A percentile compares a stretch with the other conserved stretches of the same genome.
Conservation (phyloP, 148 eudicot species). For the Rhododendron kiyosumense region DNA sequence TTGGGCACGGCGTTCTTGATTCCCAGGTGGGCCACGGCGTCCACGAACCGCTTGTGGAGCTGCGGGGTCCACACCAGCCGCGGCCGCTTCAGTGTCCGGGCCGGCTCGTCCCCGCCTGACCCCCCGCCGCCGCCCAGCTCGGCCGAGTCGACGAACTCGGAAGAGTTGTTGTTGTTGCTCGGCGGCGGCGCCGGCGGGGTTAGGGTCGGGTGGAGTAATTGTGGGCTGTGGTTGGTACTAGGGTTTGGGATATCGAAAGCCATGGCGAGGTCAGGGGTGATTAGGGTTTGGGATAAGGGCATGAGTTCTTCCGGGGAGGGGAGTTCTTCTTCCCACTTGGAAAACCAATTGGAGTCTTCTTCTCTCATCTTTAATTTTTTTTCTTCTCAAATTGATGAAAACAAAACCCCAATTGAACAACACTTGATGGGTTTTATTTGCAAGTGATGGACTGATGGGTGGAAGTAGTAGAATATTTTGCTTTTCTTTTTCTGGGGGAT, state of each 20-base stretch:
- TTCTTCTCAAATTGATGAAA: neutral
- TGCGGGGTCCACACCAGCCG: slow-evolving; percentile 84
- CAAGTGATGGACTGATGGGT: neutral
- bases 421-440: neutral
- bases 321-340: slow-evolving; percentile 80
- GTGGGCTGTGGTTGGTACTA: neutral
- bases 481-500: neutral
- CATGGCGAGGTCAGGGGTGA: slow-evolving; percentile 76
- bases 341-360: slow-evolving; percentile 79
- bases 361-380: slow-evolving; percentile 46
- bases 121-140: slow-evolving; percentile 61
- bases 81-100: slow-evolving; percentile 66
- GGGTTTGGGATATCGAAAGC: slow-evolving; percentile 68
- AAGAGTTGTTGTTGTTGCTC: slow-evolving; percentile 15
- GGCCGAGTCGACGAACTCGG: slow-evolving; percentile 45
- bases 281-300: slow-evolving; percentile 81
- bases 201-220: neutral
- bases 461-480: neutral
- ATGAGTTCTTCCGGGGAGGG: slow-evolving; percentile 80
- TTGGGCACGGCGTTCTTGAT: slow-evolving; percentile 81
- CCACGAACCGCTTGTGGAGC: slow-evolving; percentile 75
- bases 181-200: slow-evolving; percentile 15
- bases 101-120: slow-evolving; percentile 46
- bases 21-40: slow-evolving; percentile 75
- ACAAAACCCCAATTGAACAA: slow-evolving; percentile 10